Conservation (phyloP, 495 filamentous ascomycete genomes). For the Xylaria palmicola region DNA sequence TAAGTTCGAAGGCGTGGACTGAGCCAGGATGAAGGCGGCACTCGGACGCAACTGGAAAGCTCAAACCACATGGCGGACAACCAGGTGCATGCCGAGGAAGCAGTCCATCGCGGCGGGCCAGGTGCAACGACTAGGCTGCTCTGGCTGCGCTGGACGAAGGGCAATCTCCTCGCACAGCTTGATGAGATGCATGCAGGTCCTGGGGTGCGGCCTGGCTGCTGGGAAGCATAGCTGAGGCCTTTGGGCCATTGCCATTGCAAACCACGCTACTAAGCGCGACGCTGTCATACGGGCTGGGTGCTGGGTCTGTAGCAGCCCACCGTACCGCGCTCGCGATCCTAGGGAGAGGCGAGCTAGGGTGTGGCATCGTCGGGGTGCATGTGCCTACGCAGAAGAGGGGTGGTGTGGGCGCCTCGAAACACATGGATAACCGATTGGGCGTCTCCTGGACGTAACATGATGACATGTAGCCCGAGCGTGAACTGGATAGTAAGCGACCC, state of each 20-base stretch:
- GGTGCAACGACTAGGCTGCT: too few relatives aligned
- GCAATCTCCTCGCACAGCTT: neutral
- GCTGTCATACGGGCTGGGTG: neutral
- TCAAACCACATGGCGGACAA: too few relatives aligned
- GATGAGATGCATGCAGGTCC: slow-evolving; percentile 1
- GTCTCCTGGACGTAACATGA: neutral
- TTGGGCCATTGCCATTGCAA: neutral
- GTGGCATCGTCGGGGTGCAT: neutral
- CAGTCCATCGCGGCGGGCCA: too few relatives aligned
- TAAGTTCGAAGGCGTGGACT: too few relatives aligned
- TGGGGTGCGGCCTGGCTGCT: neutral
- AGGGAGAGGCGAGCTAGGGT: neutral
- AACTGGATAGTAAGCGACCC: too few relatives aligned
- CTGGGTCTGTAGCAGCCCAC: neutral
- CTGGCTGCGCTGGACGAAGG: neutral
- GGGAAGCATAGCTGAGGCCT: slow-evolving; percentile 9
- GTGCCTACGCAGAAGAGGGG: neutral
- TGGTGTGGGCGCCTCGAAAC: slow-evolving; percentile 3
- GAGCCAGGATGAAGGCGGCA: too few relatives aligned
- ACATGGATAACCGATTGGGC: neutral
- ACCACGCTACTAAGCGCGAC: neutral
- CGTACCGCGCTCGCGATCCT: neutral
- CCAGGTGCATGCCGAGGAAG: too few relatives aligned
- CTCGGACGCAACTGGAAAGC: too few relatives aligned
- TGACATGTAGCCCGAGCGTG: neutral